These are phyloP conservation scores for Nepenthes alata DNA, from an alignment of 179 eudicot genomes.

Conservation along the genomic window DNA sequence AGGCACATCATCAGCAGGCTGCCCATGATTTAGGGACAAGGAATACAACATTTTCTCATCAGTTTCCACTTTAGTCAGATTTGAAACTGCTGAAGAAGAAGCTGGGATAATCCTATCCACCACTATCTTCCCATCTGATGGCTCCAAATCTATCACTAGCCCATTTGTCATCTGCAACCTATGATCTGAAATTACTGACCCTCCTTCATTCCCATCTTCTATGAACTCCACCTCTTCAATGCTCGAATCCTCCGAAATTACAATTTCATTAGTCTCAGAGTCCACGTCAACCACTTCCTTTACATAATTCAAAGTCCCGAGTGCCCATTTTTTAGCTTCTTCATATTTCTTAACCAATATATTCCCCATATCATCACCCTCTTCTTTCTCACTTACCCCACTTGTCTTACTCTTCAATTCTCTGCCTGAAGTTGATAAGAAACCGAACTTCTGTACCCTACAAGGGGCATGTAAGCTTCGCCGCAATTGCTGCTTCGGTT, in stretches of 20 bases:
- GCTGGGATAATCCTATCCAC: constrained; percentile 16
- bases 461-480: constrained; percentile 71
- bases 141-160: background rate
- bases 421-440: constrained; percentile 11
- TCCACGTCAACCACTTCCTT: constrained; percentile 28
- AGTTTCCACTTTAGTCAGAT: constrained; percentile 16
- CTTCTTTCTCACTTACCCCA: constrained; percentile 4
- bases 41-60: constrained; percentile 22
- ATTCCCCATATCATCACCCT: constrained; percentile 30
- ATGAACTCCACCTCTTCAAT: constrained; percentile 24
- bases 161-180: background rate
- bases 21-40: constrained; percentile 8
- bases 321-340: constrained; percentile 11
- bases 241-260: constrained; percentile 26
- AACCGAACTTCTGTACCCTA: constrained; percentile 20
- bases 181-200: constrained; percentile 16
- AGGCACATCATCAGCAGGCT: constrained; percentile 8
- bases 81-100: constrained; percentile 19
- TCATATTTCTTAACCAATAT: constrained; percentile 1
- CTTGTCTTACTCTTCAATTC: constrained; percentile 10
- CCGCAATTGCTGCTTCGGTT: constrained; percentile 18
- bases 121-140: constrained; percentile 14
- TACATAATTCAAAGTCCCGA: constrained; percentile 12
- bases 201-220: constrained; percentile 24
- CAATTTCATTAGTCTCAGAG: background rate